Conservation (phyloP, 2,329 filamentous ascomycete genomes). For the Sarocladium kiliense region DNA sequence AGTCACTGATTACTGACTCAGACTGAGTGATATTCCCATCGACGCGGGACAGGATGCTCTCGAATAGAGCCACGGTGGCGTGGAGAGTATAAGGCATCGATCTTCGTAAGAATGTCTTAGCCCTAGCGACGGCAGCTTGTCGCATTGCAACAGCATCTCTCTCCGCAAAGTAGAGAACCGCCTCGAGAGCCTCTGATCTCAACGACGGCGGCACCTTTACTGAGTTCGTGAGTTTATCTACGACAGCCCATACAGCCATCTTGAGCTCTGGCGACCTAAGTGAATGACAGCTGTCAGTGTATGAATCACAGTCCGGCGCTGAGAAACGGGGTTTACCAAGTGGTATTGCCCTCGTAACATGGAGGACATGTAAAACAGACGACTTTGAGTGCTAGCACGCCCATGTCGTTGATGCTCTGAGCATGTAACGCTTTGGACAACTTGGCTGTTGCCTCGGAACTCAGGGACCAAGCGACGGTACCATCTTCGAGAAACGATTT, state of each 20-base stretch:
- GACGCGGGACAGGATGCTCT: constrained; percentile 24
- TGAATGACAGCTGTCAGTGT: background rate
- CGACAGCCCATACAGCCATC: constrained; percentile 20
- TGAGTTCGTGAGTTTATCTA: constrained; percentile 15
- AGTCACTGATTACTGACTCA: constrained; percentile 19
- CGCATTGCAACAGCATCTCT: constrained; percentile 23
- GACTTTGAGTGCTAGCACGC: constrained; percentile 16
- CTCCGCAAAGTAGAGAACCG: constrained; percentile 25
- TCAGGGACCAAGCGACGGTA: constrained; percentile 16
- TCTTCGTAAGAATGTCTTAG: constrained; percentile 18
- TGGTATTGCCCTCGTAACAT: constrained; percentile 25
- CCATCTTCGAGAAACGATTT: constrained; percentile 16
- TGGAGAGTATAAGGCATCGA: constrained; percentile 27
- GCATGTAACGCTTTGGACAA: constrained; percentile 10
- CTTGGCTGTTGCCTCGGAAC: constrained; percentile 4
- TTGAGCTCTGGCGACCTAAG: constrained; percentile 21
- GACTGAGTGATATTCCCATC: constrained; percentile 22
- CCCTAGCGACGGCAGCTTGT: constrained; percentile 17
- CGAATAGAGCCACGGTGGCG: constrained; percentile 23
- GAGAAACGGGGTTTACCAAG: constrained; percentile 17
- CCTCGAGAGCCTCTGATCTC: constrained; percentile 19
- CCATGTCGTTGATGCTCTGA: constrained; percentile 16
- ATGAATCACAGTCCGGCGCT: background rate
- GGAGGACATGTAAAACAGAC: constrained; percentile 25
- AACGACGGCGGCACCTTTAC: constrained; percentile 15